These are phyloP conservation scores for Yamadazyma sp. DNA, from an alignment of 1,139 yeast genomes.

Conservation along the genomic window DNA sequence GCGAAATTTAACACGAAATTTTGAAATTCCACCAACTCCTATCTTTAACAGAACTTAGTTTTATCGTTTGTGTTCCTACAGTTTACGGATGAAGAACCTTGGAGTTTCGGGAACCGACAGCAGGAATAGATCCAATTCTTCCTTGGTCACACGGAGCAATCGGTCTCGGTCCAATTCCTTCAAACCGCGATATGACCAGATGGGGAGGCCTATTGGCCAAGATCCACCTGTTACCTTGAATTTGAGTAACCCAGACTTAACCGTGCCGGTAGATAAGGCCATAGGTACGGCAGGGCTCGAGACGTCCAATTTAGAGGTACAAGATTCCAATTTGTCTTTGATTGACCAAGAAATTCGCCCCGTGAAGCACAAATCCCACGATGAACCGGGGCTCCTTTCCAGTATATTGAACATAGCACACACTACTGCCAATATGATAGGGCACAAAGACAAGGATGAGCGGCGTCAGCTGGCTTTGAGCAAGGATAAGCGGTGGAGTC, in stretches of 20 bases:
- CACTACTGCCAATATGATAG: conserved; percentile 14
- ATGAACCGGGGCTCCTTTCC: conserved; percentile 22
- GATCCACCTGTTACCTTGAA: neutral
- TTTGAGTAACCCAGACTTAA: neutral
- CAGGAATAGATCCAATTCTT: conserved; percentile 11
- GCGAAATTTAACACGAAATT: neutral
- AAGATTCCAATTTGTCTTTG: conserved; percentile 3
- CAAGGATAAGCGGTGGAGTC: neutral
- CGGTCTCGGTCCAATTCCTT: conserved; percentile 12
- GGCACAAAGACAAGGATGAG: conserved; percentile 6
- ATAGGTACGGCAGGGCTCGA: neutral
- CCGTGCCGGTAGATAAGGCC: neutral
- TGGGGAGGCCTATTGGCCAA: conserved; percentile 6
- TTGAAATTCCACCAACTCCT: too few relatives aligned
- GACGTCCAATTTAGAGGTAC: neutral
- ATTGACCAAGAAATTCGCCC: conserved; percentile 9
- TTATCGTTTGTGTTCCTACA: too few relatives aligned
- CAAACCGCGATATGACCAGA: conserved; percentile 7
- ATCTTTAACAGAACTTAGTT: too few relatives aligned
- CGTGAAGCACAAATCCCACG: conserved; percentile 9
- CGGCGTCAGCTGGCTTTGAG: neutral
- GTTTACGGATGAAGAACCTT: conserved; percentile 10
- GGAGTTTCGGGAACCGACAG: neutral
- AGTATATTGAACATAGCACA: conserved; percentile 34
- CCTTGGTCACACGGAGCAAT: conserved; percentile 6